Evolutionary conservation across 2,329 filamentous ascomycete genomes (phyloP), one percentile per base, ranked within the genome.

Genomic region (Chrysosporium keratinophilum): DNA sequence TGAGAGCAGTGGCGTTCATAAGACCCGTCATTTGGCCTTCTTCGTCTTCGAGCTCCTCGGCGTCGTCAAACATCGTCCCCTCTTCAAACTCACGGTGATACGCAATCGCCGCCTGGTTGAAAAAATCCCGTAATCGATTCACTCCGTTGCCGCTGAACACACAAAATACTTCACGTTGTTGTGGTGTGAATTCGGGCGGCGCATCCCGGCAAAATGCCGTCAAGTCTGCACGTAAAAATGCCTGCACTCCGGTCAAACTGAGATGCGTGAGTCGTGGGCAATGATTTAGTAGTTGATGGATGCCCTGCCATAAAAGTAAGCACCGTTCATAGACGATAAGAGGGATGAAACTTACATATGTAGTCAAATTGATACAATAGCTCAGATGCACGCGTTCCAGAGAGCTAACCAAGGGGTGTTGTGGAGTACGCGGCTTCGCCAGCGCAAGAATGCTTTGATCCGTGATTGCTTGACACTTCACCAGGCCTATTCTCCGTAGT

Each of bases 331-430:
- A 23, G 20, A 37, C 5, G 6, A 9, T 6, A n/a, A 35, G 34
- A 14, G 33, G 19, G 19, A 39, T 4, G 39, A 54, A 48, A 74
- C 82, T 69, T 77, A 93, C 90, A 69, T 81, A 79, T 49, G 95
- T 76, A 1, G 86, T 93, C 50, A 98, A 72, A 59, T 87, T 85
- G 40, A 87, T 82, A 71, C 93, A 98, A 67, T 98, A 97, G 69
- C 90, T 96, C 39, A 98, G 78, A 74, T 98, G 93, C 9, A 98
- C 93, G 61, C 93, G 80, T 73, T 98, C 93, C 23, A 98, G 74
- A 47, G 80, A 78, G 63, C 85, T 90, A 55, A 78, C 77, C 74
- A 81, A 58, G 74, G 80, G 61, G 77, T 80, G 61, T 74, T 77
- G 46, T 68, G 74, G 57, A 73, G 69, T 54, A 68, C 70, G 62